Conservation (phyloP, 1,284 basidiomycete genomes). For the Singerocomus rubriflavus region DNA sequence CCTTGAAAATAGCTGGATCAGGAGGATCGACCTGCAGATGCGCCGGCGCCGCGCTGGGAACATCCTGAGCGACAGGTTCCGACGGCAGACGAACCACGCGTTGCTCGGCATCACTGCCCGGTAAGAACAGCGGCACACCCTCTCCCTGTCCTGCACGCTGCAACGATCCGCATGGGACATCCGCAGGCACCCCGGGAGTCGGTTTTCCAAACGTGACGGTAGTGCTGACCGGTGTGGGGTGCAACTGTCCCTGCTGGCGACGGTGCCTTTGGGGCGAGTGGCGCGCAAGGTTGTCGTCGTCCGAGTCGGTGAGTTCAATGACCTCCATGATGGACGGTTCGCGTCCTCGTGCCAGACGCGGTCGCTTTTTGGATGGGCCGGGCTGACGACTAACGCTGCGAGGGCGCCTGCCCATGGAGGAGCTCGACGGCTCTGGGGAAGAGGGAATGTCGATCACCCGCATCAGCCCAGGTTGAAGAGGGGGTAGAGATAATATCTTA, state of each 20-base stretch:
- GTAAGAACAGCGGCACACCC: slow-evolving; percentile 22
- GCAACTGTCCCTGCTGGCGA: slow-evolving; percentile 5
- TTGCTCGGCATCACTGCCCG: slow-evolving; percentile 13
- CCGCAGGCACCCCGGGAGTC: slow-evolving; percentile 4
- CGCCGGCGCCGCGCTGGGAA: background rate
- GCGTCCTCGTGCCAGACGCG: slow-evolving; percentile 1
- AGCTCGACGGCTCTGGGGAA: slow-evolving; percentile 21
- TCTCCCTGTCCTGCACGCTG: background rate
- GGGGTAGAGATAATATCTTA: background rate
- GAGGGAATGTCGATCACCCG: slow-evolving; percentile 29
- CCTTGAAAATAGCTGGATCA: slow-evolving; percentile 1
- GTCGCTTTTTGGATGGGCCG: slow-evolving; percentile 17
- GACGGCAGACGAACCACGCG: background rate
- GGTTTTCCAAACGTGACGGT: slow-evolving; percentile 11
- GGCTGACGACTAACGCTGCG: slow-evolving; percentile 23
- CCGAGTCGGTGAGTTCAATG: slow-evolving; percentile 32
- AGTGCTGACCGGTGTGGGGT: background rate
- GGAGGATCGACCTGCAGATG: background rate
- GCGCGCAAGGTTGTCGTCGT: slow-evolving; percentile 14
- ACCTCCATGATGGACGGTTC: slow-evolving; percentile 17
- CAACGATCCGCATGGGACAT: slow-evolving; percentile 11
- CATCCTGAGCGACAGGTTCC: background rate
- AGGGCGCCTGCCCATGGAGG: slow-evolving; percentile 8
- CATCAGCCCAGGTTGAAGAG: slow-evolving; percentile 7
- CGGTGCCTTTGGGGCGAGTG: background rate